Base-by-base conservation (phyloP, 2,329 filamentous ascomycete species). In the Arthrobotrys musiformis region DNA sequence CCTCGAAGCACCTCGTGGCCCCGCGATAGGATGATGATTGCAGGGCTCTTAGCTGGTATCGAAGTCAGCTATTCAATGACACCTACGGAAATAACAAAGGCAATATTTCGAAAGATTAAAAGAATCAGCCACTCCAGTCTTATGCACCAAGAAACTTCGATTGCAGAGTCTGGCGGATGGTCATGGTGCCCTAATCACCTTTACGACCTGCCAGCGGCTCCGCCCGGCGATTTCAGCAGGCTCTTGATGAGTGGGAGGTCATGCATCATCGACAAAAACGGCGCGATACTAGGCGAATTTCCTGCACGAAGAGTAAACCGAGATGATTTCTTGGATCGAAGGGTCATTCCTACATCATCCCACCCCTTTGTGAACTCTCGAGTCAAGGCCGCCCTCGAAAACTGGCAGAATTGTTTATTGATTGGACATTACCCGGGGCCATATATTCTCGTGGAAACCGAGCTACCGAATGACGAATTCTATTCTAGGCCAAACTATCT, bases 1-100 rank as follows among this genome's bases (percentile, higher is more conserved):
- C 70, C 80, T 13, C 64, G 80, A 13, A 70, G 75, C 50, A 82
- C 81, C n/a, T 81, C 81, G 17, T 79, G 79, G 79, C 78, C 78
- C 0, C 70, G 70, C 19, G 80, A 82, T 61, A 72, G 69, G 24
- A 77, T 79, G 24, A 78, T 79, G 35, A 81, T 82, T 30, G 78
- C 80, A 7, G 80, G 68, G 4, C 77, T 80, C 1, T 44, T 82
- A 30, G 69, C 79, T 4, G 79, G 79, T 17, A 67, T 80, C 15
- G 44, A 56, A 37, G 56, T 75, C 2, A 35, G 62, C 17, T 68
- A 75, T 11, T 35, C 17, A 6, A 64, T 68, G 56, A 42, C 62
- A 7, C 50, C 61, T 4, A 37, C 26, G 7, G 42, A 19, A 2
- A 75, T 75, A 6, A 75, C 70, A 0, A 52, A 69, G 26, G 24